Evolutionary conservation across 2,329 filamentous ascomycete genomes (phyloP).

Genomic region (Penicillium psychrosexuale): DNA sequence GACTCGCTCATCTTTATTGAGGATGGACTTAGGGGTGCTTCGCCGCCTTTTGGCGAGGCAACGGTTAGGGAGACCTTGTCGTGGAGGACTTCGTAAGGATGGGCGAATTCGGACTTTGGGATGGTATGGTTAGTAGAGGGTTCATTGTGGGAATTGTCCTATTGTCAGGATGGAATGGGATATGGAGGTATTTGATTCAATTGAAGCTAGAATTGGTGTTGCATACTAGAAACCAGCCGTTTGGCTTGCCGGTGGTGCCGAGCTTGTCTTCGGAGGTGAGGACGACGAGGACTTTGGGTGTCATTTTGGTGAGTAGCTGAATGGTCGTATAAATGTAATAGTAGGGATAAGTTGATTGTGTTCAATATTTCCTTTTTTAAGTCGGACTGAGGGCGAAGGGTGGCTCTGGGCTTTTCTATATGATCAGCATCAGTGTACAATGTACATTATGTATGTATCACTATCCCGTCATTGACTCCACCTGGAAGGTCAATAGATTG

Average conservation of each 20-base stretch:
- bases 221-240: conserved; percentile 67
- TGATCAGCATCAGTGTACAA: neutral
- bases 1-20: conserved; percentile 55
- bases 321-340: neutral
- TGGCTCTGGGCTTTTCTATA: neutral
- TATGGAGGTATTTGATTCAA: neutral
- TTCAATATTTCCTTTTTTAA: neutral
- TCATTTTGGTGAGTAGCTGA: conserved; percentile 21
- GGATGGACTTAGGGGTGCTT: conserved; percentile 58
- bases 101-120: conserved; percentile 56
- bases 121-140: neutral
- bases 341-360: neutral
- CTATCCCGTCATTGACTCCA: conserved; percentile 11
- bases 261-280: conserved; percentile 60
- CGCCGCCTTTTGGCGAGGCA: conserved; percentile 62
- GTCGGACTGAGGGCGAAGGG: neutral
- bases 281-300: conserved; percentile 65
- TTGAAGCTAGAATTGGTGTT: neutral
- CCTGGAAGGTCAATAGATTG: neutral
- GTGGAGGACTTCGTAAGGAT: conserved; percentile 60
- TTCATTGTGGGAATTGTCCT: neutral
- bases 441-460: conserved; percentile 3
- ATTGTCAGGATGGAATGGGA: too few relatives aligned
- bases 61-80: conserved; percentile 55
- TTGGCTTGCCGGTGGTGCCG: conserved; percentile 48